These are phyloP conservation scores for Capronia americana DNA, from an alignment of 2,329 filamentous ascomycete species.

Conservation along the genomic window DNA sequence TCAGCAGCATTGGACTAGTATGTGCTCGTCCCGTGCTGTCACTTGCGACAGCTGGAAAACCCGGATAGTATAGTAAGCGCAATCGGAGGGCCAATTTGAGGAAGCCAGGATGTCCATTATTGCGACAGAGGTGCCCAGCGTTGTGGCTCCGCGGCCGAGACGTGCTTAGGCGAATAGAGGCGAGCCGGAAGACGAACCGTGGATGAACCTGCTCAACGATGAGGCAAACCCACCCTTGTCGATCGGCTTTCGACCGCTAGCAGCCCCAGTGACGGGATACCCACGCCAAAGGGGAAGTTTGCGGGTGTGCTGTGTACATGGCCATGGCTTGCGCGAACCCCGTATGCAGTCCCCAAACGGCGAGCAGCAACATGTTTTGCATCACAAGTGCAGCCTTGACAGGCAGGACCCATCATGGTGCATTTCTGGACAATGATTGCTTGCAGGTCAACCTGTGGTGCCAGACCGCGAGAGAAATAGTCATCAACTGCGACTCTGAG, in stretches of 20 bases:
- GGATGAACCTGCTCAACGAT: constrained; percentile 7
- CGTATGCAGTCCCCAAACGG: constrained; percentile 1
- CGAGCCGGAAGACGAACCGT: constrained; percentile 18
- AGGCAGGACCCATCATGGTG: background rate
- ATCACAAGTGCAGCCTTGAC: constrained; percentile 7
- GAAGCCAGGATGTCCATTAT: background rate
- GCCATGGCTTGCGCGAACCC: background rate
- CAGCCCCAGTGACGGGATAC: background rate
- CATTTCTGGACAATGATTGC: constrained; percentile 3
- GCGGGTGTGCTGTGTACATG: background rate
- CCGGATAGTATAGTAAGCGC: background rate
- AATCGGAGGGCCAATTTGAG: background rate
- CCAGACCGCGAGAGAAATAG: background rate
- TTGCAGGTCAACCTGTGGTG: background rate
- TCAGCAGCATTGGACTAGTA: background rate
- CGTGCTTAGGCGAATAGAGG: constrained; percentile 21
- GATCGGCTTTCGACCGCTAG: constrained; percentile 10
- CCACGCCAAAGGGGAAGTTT: background rate
- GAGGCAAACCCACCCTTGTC: background rate
- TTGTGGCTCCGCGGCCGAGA: constrained; percentile 8
- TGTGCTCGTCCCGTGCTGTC: background rate
- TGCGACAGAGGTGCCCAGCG: background rate
- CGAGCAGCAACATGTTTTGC: constrained; percentile 1
- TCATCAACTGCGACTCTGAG: background rate
- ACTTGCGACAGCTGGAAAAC: background rate